phyloP scores from a whole-genome alignment of 129 eudicot genomes.

The Saposhnikovia divaricata region DNA sequence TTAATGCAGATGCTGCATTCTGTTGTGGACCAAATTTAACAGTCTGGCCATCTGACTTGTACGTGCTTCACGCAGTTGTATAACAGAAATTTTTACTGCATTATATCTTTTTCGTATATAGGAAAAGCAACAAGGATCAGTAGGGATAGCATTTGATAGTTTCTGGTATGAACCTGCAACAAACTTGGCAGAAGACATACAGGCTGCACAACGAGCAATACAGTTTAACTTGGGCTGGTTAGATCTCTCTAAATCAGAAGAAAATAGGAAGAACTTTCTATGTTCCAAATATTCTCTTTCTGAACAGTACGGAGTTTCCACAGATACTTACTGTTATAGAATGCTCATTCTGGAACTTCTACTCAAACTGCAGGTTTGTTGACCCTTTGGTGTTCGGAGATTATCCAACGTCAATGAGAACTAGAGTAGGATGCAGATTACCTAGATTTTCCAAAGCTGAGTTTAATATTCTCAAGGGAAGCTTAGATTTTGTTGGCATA shows the following conservation, averaged over 20 bases:
- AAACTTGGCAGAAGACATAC: conserved; percentile 52
- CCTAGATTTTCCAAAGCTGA: conserved; percentile 58
- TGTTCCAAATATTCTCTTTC: neutral
- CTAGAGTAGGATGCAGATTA: conserved; percentile 58
- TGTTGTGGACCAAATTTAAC: neutral
- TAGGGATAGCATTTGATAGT: conserved; percentile 54
- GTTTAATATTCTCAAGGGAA: conserved; percentile 55
- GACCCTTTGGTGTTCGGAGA: conserved; percentile 76
- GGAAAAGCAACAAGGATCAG: conserved; percentile 56
- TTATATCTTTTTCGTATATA: conserved; percentile 12
- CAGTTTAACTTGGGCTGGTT: conserved; percentile 89
- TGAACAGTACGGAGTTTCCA: neutral
- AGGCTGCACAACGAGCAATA: conserved; percentile 63
- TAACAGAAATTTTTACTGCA: neutral
- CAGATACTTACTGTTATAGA: neutral
- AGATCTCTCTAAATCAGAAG: neutral
- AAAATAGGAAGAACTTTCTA: neutral
- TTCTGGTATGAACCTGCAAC: conserved; percentile 69
- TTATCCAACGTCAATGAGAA: conserved; percentile 75
- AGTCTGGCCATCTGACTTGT: neutral
- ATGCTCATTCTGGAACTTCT: neutral
- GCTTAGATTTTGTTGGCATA: conserved; percentile 61
- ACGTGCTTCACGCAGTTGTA: neutral
- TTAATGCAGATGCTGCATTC: neutral
- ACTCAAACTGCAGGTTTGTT: conserved; percentile 49